Base-by-base conservation (phyloP, 352 stramenopile genomes). In the Phytophthora colocasiae region DNA sequence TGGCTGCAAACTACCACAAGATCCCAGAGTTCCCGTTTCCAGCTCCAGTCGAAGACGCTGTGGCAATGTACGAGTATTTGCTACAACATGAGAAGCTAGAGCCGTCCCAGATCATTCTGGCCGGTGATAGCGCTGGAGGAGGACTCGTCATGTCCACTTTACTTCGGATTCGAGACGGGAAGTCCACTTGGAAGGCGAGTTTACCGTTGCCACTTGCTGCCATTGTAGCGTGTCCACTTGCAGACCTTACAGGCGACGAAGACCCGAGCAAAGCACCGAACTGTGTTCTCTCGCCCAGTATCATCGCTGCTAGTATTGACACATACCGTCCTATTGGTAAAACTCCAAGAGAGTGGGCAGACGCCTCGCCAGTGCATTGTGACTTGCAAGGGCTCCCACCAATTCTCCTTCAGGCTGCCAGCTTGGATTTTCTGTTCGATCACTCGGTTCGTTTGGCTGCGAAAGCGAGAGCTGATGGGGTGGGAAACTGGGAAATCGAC, bases 1-100 rank as follows among this genome's bases (percentile, higher is more conserved):
- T 79, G 19, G 38, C 75, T 11, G 67, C 48, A n/a, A 74, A 80
- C 48, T 80, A 77, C 46, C 67, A 50, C 44, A 80, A 80, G 27
- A 75, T 55, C 40, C 31, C 31, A 11, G 31, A 36, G 31, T 36
- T 36, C 31, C 31, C 40, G n/a, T 78, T 69, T 34, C 71, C 71
- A 29, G 53, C 43, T 10, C 61, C 48, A 22, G 56, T 44, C 12
- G 46, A 76, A 12, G 66, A 79, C 27, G 62, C 66, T 8, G 44
- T 69, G 5, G 62, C 71, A 0, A 63, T 69, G 46, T 78, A 78
- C 45, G 32, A 63, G 9, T 62, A 69, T 38, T 26, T 76, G 44
- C 26, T 76, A 14, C 29, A 65, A n/a, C 36, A 70, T 24, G 44
- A 67, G 14, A 44, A 41, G 1, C 11, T 76, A 8, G 4, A 54